Conservation (phyloP, 1,284 basidiomycete genomes). For the Amylostereum areolatum region DNA sequence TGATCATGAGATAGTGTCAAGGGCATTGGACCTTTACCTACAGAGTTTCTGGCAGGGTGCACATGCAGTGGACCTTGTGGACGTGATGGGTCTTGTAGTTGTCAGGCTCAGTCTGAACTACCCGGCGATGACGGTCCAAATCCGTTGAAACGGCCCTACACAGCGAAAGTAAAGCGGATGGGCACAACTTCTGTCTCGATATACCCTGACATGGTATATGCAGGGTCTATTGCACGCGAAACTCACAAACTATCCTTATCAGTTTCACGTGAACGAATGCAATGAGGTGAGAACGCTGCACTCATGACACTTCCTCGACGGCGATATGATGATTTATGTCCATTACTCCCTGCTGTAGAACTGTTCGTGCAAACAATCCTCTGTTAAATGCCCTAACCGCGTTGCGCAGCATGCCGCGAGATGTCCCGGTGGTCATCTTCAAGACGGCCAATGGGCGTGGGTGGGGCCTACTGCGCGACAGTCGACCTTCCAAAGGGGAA, state of each 20-base stretch:
- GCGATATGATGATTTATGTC: not conserved
- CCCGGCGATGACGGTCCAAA: no score
- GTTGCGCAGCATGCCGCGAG: constrained; percentile 9
- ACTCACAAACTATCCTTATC: not conserved
- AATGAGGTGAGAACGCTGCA: not conserved
- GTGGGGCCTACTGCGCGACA: constrained; percentile 9
- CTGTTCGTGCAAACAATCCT: not conserved
- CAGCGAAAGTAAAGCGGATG: not conserved
- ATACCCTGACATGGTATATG: not conserved
- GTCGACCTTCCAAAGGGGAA: constrained; percentile 3
- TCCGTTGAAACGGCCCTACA: no score
- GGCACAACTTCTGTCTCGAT: not conserved
- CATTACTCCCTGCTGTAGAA: not conserved
- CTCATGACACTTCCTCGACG: not conserved
- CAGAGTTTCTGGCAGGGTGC: not conserved
- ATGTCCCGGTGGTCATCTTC: constrained; percentile 9
- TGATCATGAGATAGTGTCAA: not conserved
- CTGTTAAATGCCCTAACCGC: constrained; percentile 3
- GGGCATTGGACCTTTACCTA: not conserved
- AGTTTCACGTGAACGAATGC: not conserved
- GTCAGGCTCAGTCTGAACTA: not conserved
- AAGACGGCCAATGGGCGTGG: constrained; percentile 6
- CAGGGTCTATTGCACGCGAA: not conserved
- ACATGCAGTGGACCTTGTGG: not conserved
- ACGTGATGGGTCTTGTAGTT: not conserved